These are phyloP conservation scores for Alisma plantagoaquatica DNA, from an alignment of 106 monocot genomes.

Conservation along the genomic window DNA sequence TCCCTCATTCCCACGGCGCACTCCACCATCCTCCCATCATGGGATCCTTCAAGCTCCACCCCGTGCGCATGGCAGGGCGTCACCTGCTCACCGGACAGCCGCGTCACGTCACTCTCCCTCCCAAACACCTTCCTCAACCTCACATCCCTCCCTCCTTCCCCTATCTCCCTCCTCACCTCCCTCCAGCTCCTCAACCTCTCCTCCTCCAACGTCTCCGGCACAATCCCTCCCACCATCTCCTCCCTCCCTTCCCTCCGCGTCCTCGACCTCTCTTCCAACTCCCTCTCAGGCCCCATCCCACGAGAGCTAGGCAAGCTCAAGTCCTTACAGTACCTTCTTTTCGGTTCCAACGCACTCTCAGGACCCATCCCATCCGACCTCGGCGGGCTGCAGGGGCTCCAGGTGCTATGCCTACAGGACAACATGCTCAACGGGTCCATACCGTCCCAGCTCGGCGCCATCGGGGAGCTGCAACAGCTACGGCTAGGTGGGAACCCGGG, in stretches of 20 bases:
- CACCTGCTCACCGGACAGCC: conserved; percentile 59
- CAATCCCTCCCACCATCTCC: conserved; percentile 27
- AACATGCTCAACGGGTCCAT: conserved; percentile 14
- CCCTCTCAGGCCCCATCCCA: conserved; percentile 45
- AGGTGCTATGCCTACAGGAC: conserved; percentile 20
- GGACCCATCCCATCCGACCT: conserved; percentile 22
- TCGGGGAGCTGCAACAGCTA: conserved; percentile 63
- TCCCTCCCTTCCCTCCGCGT: conserved; percentile 14
- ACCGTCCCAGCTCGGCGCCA: conserved; percentile 26
- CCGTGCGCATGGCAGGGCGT: conserved; percentile 89
- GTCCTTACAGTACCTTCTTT: conserved; percentile 14
- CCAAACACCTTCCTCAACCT: conserved; percentile 94
- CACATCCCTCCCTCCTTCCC: conserved; percentile 41
- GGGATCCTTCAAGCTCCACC: conserved; percentile 43
- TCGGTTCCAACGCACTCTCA: conserved; percentile 22
- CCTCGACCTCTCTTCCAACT: conserved; percentile 36
- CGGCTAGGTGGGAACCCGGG: conserved; percentile 80
- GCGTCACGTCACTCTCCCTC: conserved; percentile 80
- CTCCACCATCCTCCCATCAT: conserved; percentile 37
- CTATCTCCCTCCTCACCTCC: conserved; percentile 56
- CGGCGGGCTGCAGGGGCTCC: conserved; percentile 14
- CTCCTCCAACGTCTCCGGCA: conserved; percentile 29
- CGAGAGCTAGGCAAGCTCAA: conserved; percentile 14
- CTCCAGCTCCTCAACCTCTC: conserved; percentile 76
- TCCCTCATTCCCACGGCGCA: conserved; percentile 23